Conservation (phyloP, 441 rosid genomes). For the Isatis lusitanica region DNA sequence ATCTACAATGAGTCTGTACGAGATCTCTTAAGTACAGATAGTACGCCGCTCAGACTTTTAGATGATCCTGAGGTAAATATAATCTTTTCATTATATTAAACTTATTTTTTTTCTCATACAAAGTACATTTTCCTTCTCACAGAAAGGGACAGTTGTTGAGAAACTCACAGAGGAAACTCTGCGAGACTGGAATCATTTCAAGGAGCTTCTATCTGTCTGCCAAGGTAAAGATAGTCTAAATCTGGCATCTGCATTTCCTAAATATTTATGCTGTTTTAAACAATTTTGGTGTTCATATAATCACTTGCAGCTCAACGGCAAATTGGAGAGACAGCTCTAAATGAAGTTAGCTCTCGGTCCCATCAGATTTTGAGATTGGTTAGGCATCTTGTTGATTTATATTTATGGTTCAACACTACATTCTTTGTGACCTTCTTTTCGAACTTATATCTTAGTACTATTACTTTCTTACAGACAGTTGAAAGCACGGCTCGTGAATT, state of each 20-base stretch:
- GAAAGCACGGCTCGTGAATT: slow-evolving; percentile 76
- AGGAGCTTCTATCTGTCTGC: slow-evolving; percentile 70
- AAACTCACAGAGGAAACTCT: slow-evolving; percentile 78
- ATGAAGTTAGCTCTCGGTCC: slow-evolving; percentile 88
- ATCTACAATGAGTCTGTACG: slow-evolving; percentile 86
- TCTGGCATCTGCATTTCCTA: not conserved
- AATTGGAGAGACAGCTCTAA: slow-evolving; percentile 82
- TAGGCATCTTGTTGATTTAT: slow-evolving; percentile 26
- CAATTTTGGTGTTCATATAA: slow-evolving; percentile 4
- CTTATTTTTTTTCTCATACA: not conserved
- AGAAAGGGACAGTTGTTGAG: slow-evolving; percentile 93
- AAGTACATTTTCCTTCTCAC: slow-evolving; percentile 23
- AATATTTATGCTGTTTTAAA: slow-evolving; percentile 1
- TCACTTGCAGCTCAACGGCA: slow-evolving; percentile 74
- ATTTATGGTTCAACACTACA: slow-evolving; percentile 23
- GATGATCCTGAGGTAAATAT: slow-evolving; percentile 81
- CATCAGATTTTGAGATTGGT: slow-evolving; percentile 92
- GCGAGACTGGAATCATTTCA: slow-evolving; percentile 71
- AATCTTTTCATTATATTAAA: slow-evolving; percentile 15
- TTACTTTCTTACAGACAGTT: slow-evolving; percentile 53
- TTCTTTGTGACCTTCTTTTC: not conserved
- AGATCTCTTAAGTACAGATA: slow-evolving; percentile 70
- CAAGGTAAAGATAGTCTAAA: slow-evolving; percentile 53
- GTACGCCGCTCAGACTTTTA: slow-evolving; percentile 72
- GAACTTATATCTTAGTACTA: not conserved